phyloP scores from a whole-genome alignment of 192 early-diverging fungal species.

The Obelidium mucronatum region DNA sequence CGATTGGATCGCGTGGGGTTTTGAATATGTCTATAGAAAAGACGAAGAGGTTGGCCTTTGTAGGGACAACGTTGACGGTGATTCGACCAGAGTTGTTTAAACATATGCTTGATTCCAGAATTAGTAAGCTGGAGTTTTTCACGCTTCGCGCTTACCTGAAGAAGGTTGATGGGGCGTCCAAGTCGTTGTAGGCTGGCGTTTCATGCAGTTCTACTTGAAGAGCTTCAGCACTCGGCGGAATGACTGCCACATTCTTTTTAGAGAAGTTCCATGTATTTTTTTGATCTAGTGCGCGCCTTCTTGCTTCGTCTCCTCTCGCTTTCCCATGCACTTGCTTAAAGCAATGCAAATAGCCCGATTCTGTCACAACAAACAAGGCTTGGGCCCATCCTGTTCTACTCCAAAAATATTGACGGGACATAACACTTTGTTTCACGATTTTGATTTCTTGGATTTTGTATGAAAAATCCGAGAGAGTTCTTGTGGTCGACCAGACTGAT shows the following conservation, averaged over 20 bases:
- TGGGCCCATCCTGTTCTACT: constrained; percentile 38
- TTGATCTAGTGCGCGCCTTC: background rate
- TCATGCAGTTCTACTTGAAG: constrained; percentile 3
- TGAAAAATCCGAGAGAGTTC: background rate
- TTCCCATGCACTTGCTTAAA: constrained; percentile 38
- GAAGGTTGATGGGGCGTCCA: constrained; percentile 18
- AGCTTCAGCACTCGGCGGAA: constrained; percentile 19
- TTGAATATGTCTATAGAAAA: constrained; percentile 33
- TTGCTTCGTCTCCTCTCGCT: constrained; percentile 6
- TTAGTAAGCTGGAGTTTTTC: background rate
- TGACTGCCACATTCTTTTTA: background rate
- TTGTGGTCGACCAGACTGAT: constrained; percentile 17
- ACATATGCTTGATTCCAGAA: constrained; percentile 18
- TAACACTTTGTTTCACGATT: constrained; percentile 43
- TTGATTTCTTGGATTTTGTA: constrained; percentile 40
- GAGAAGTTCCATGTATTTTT: background rate
- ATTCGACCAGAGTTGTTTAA: constrained; percentile 35
- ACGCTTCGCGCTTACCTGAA: constrained; percentile 28
- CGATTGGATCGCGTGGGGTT: constrained; percentile 3
- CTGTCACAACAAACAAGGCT: constrained; percentile 41
- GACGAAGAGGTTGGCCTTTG: constrained; percentile 17
- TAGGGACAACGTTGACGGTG: constrained; percentile 9
- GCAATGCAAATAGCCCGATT: constrained; percentile 48
- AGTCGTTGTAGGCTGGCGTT: constrained; percentile 17
- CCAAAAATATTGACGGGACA: constrained; percentile 37